Conservation (phyloP, 1,284 basidiomycete species). For the Calocybe gambosa region DNA sequence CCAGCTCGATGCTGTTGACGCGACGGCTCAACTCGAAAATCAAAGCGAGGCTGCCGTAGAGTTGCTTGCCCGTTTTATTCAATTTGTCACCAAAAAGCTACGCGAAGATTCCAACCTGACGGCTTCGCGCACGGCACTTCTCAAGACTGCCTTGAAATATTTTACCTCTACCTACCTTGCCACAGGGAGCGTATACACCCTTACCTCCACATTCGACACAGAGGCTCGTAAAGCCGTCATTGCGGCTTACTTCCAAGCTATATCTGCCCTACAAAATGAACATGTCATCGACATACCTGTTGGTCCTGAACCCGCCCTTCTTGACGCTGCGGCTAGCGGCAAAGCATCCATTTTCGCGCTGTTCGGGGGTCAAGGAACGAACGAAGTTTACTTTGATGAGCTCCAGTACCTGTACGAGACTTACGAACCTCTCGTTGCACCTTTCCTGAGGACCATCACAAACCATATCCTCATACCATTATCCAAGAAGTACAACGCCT, state of each 20-base stretch:
- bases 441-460: slow-evolving; percentile 65
- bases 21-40: slow-evolving; percentile 46
- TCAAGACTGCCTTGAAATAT: slow-evolving; percentile 67
- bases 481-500: slow-evolving; percentile 54
- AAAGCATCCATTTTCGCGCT: slow-evolving; percentile 86
- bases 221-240: slow-evolving; percentile 77
- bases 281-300: slow-evolving; percentile 56
- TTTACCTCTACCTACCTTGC: slow-evolving; percentile 78
- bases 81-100: slow-evolving; percentile 62
- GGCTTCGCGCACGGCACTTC: slow-evolving; percentile 59
- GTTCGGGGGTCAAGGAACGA: slow-evolving; percentile 98
- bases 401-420: slow-evolving; percentile 87
- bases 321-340: slow-evolving; percentile 63
- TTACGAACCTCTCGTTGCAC: slow-evolving; percentile 80
- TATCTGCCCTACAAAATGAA: slow-evolving; percentile 64
- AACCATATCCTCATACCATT: slow-evolving; percentile 69
- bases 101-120: slow-evolving; percentile 46
- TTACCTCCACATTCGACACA: slow-evolving; percentile 70
- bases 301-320: slow-evolving; percentile 67
- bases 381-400: slow-evolving; percentile 98
- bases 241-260: slow-evolving; percentile 75
- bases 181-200: slow-evolving; percentile 73
- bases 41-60: slow-evolving; percentile 63
- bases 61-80: slow-evolving; percentile 76
- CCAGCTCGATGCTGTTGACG: slow-evolving; percentile 47